Evolutionary conservation across 2,329 filamentous ascomycete species (phyloP).

Genomic region (Zelopaecilomyces penicillatus): DNA sequence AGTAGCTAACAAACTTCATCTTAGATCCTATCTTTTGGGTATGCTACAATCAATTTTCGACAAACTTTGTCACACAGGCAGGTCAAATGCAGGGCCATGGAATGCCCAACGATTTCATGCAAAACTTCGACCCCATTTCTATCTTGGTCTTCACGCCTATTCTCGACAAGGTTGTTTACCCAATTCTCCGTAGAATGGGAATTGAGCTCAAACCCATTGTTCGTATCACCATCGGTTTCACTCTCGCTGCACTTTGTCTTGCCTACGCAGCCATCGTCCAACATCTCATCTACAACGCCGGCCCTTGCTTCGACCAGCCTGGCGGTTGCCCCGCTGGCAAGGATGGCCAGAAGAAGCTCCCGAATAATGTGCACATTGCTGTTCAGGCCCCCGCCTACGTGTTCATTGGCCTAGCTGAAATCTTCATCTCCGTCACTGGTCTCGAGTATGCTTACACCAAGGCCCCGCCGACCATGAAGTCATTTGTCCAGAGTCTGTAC

Average conservation of each 20-base stretch:
- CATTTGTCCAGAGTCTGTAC: conserved; percentile 51
- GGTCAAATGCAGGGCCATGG: conserved; percentile 50
- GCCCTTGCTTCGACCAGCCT: conserved; percentile 41
- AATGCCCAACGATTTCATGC: conserved; percentile 62
- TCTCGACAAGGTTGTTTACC: conserved; percentile 54
- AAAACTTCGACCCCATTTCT: conserved; percentile 59
- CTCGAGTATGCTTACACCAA: conserved; percentile 69
- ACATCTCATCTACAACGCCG: conserved; percentile 47
- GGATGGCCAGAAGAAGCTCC: conserved; percentile 22
- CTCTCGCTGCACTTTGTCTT: conserved; percentile 44
- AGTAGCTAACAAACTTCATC: not conserved
- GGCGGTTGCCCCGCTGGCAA: conserved; percentile 27
- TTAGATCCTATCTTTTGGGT: conserved; percentile 56
- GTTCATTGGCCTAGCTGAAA: conserved; percentile 50
- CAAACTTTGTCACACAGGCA: conserved; percentile 58
- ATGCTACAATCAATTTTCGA: conserved; percentile 59
- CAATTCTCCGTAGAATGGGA: conserved; percentile 45
- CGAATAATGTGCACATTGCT: conserved; percentile 44
- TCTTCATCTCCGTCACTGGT: conserved; percentile 58
- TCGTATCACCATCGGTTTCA: conserved; percentile 58
- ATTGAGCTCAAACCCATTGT: conserved; percentile 58
- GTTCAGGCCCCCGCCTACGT: conserved; percentile 47
- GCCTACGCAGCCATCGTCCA: conserved; percentile 52
- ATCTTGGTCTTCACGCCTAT: conserved; percentile 60
- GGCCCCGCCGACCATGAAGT: conserved; percentile 61